These are phyloP conservation scores for Pascua sp. DNA, from an alignment of 1,284 basidiomycete genomes.

Conservation along the genomic window DNA sequence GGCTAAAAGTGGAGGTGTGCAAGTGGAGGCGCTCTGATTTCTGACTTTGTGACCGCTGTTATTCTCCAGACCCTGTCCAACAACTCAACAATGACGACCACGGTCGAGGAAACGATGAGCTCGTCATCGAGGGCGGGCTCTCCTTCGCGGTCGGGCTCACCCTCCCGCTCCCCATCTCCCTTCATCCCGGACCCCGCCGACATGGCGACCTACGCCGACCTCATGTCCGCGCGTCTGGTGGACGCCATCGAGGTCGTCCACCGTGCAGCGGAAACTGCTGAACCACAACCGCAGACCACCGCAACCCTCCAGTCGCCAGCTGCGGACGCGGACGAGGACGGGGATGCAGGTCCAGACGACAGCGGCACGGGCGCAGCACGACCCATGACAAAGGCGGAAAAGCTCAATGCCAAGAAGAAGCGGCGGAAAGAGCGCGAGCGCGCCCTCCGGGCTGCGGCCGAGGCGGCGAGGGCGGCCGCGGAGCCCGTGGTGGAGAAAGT, in stretches of 20 bases:
- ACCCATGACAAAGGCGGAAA: slow-evolving; percentile 44
- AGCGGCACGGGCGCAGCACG: slow-evolving; percentile 14
- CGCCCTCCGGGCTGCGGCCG: slow-evolving; percentile 12
- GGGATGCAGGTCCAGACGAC: too few species aligned
- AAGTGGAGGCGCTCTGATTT: too few species aligned
- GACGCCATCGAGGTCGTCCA: background rate
- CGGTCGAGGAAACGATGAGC: too few species aligned
- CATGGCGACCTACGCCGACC: slow-evolving; percentile 20
- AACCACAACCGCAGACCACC: too few species aligned
- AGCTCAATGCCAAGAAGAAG: slow-evolving; percentile 47
- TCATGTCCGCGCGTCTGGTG: slow-evolving; percentile 24
- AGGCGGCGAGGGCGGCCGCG: slow-evolving; percentile 10
- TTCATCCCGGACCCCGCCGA: slow-evolving; percentile 19
- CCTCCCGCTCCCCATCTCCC: background rate
- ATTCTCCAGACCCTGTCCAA: too few species aligned
- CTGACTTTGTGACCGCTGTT: too few species aligned
- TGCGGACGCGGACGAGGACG: slow-evolving; percentile 6
- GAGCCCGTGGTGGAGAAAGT: background rate
- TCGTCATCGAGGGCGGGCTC: too few species aligned
- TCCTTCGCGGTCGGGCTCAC: background rate
- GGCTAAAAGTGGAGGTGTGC: too few species aligned
- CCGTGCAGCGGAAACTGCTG: too few species aligned
- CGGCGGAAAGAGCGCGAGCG: slow-evolving; percentile 41
- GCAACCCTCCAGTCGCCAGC: background rate
- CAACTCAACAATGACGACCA: too few species aligned